Conservation (phyloP, 2,329 filamentous ascomycete species). For the Leptographium radiaticola region DNA sequence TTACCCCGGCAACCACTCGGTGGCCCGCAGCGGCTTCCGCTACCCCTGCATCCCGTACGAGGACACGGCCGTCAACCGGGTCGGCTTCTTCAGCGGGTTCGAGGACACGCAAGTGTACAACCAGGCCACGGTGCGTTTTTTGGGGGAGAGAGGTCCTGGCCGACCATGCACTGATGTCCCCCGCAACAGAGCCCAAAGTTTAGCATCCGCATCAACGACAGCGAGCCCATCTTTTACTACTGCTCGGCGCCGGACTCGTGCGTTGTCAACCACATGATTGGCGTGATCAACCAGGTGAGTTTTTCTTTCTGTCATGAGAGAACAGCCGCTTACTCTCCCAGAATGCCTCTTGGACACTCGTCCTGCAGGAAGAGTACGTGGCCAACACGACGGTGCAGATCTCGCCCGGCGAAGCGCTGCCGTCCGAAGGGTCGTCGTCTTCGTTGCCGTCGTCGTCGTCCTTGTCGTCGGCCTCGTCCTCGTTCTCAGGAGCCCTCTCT, state of each 20-base stretch:
- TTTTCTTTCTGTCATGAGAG: no score
- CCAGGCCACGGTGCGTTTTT: constrained; percentile 17
- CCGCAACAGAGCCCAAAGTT: constrained; percentile 26
- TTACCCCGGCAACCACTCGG: constrained; percentile 49
- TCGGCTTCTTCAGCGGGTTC: constrained; percentile 42
- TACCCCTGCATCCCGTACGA: constrained; percentile 53
- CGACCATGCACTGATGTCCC: background rate
- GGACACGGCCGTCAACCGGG: constrained; percentile 30
- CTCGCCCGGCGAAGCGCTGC: constrained; percentile 41
- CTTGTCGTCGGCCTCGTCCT: background rate
- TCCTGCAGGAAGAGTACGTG: constrained; percentile 32
- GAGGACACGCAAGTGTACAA: constrained; percentile 29
- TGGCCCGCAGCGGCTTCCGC: constrained; percentile 45
- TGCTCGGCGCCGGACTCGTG: constrained; percentile 57
- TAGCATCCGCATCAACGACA: constrained; percentile 40
- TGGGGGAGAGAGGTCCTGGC: constrained; percentile 18
- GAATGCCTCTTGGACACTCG: constrained; percentile 34
- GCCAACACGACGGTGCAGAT: constrained; percentile 37
- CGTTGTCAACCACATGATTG: constrained; percentile 54
- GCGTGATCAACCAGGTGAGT: constrained; percentile 56
- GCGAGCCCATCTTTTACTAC: constrained; percentile 55
- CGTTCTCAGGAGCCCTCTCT: constrained; percentile 3
- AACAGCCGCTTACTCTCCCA: constrained; percentile 7
- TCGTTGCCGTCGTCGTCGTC: constrained; percentile 1
- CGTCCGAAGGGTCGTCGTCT: constrained; percentile 23